Conservation (phyloP, 495 filamentous ascomycete species). For the Tetracladium marchalianum region DNA sequence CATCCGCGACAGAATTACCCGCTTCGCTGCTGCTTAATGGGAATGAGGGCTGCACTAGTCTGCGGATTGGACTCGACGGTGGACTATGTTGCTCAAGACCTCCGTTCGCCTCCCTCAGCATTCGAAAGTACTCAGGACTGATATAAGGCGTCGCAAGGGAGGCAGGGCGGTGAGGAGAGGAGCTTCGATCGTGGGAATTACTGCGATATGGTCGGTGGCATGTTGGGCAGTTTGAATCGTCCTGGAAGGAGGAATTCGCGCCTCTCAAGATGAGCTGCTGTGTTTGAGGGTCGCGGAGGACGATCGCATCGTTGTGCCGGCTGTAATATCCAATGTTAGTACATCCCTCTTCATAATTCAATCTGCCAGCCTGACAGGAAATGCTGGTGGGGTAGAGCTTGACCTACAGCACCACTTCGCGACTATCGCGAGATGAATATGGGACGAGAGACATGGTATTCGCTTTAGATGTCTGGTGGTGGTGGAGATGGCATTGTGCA, state of each 20-base stretch:
- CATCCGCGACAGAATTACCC: conserved; percentile 24
- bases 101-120: conserved; percentile 49
- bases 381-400: not conserved
- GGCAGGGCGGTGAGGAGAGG: conserved; percentile 38
- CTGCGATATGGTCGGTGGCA: conserved; percentile 72
- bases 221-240: conserved; percentile 66
- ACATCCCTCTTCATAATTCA: not conserved
- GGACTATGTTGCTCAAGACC: conserved; percentile 20
- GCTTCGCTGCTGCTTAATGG: conserved; percentile 9
- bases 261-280: conserved; percentile 74
- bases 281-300: conserved; percentile 79
- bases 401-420: conserved; percentile 55
- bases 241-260: conserved; percentile 31
- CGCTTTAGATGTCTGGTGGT: too few species aligned
- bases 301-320: conserved; percentile 84
- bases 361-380: not conserved
- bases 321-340: conserved; percentile 32
- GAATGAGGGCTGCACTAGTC: conserved; percentile 21
- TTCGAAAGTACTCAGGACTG: conserved; percentile 85
- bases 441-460: conserved; percentile 50
- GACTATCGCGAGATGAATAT: conserved; percentile 49
- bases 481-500: too few species aligned
- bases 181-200: conserved; percentile 36
- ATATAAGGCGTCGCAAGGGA: conserved; percentile 42
- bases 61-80: conserved; percentile 38